Base-by-base conservation (phyloP, 768 basidiomycete genomes). In the Lactarius tabidus region DNA sequence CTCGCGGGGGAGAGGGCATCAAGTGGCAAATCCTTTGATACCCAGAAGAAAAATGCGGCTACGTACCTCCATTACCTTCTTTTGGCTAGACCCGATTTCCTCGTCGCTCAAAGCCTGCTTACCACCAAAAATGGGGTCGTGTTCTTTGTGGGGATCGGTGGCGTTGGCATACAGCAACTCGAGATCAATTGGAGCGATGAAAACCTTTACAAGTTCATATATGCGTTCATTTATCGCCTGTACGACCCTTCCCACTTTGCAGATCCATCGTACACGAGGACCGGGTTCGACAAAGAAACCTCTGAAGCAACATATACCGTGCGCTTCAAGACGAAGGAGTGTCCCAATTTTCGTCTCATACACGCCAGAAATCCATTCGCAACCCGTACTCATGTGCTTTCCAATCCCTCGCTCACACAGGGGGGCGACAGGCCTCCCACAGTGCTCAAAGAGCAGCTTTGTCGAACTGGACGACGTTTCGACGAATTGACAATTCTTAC, bases 211-310 rank as follows among this genome's bases (percentile, higher is more conserved):
- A 18, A 60, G 26, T 12, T 28, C 3, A 10, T 53, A 53, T 53
- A 38, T 60, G 31, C 39, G 17, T 58, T 43, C 57, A 58, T 43
- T 28, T 58, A 43, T 58, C 57, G 57, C 57, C 57, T 58, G n/a
- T 60, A 59, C 26, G 2, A 26, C 12, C 59, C 59, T 59, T 17
- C 33, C 59, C 45, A 51, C 48, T 60, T 60, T 36, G 59, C 48
- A 36, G 59, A 60, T 48, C 31, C 31, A 48, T 45, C n/a, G 31
- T 59, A 35, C n/a, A 48, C 2, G 28, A 29, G 1, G 41, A 48
- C 43, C 43, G 28, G 17, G 39, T 35, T 48, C 48, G 23, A 59
- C 17, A 15, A 26, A 52, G 26, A 52, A 52, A 51, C n/a, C n/a
- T n/a, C n/a, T n/a, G n/a, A 31, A 17, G 57, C 39, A 58, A 29